phyloP scores from a whole-genome alignment of 2,329 filamentous ascomycete genomes.

The Beauveria rudraprayagi region DNA sequence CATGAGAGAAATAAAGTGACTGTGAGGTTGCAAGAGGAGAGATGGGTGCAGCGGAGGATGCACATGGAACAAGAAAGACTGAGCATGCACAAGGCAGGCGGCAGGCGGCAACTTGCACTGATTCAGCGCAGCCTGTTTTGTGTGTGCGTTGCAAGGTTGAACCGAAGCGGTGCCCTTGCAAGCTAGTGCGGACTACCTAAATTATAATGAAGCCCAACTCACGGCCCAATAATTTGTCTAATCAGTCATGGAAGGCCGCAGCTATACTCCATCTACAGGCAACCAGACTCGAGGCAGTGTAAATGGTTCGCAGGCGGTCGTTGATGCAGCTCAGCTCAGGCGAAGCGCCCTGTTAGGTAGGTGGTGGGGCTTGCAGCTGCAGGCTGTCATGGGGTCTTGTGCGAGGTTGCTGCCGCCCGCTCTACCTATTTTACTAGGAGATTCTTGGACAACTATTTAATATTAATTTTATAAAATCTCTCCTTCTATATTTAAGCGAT shows the following conservation, averaged over 20 bases:
- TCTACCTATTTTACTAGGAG: too few species aligned
- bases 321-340: neutral
- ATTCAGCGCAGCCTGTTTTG: neutral
- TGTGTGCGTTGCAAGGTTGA: neutral
- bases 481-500: too few species aligned
- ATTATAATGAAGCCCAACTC: neutral
- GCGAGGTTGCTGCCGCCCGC: too few species aligned
- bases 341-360: neutral
- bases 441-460: too few species aligned
- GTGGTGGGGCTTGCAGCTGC: slow-evolving; percentile 3
- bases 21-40: neutral
- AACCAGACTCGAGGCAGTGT: neutral
- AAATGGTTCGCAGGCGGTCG: neutral
- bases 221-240: neutral
- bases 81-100: neutral
- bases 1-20: neutral
- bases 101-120: neutral
- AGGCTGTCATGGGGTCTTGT: neutral
- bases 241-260: neutral
- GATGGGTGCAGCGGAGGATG: neutral
- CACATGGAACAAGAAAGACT: neutral
- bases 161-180: neutral
- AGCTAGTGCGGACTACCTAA: neutral
- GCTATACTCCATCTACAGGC: neutral
- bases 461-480: too few species aligned